Percentiles rank a stretch among this genome's conserved stretches.
Conservation (phyloP, 2,329 filamentous ascomycete species). For the Colletotrichum caudatum region DNA sequence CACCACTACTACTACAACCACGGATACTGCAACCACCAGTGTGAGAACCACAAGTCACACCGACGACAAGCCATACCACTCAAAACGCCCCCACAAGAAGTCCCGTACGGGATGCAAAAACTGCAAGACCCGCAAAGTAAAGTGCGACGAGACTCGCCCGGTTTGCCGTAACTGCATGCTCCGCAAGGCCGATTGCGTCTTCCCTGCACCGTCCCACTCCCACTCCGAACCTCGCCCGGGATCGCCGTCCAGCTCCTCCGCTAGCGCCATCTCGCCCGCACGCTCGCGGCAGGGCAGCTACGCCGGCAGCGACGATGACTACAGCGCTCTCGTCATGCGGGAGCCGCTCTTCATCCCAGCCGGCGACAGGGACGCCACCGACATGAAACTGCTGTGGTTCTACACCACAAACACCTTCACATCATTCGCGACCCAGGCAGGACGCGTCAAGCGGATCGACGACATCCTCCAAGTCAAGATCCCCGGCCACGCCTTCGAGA, state of each 20-base stretch:
- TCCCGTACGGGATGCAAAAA: slow-evolving; percentile 65
- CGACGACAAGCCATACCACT: slow-evolving; percentile 50
- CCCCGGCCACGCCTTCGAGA: slow-evolving; percentile 63
- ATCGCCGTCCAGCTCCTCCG: slow-evolving; percentile 28
- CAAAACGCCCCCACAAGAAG: slow-evolving; percentile 68
- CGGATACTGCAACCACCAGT: not conserved
- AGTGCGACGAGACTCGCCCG: slow-evolving; percentile 66
- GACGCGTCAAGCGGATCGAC: slow-evolving; percentile 52
- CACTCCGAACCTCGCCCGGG: slow-evolving; percentile 22
- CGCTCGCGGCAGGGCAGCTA: slow-evolving; percentile 15
- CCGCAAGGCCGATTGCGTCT: slow-evolving; percentile 62
- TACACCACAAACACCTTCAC: slow-evolving; percentile 61
- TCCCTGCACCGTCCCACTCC: slow-evolving; percentile 48
- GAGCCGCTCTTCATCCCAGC: slow-evolving; percentile 49
- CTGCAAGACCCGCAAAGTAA: slow-evolving; percentile 68
- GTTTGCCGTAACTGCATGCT: slow-evolving; percentile 62
- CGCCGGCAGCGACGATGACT: slow-evolving; percentile 31
- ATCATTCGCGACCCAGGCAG: slow-evolving; percentile 59
- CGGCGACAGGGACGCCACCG: slow-evolving; percentile 50
- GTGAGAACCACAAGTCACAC: not conserved
- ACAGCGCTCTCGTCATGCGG: slow-evolving; percentile 39
- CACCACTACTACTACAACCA: not conserved
- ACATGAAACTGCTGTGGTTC: slow-evolving; percentile 69
- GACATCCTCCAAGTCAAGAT: slow-evolving; percentile 60
- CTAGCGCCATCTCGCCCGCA: slow-evolving; percentile 21